These are phyloP conservation scores for Mrakia hoshinonis DNA, from an alignment of 768 basidiomycete species.

Conservation along the genomic window DNA sequence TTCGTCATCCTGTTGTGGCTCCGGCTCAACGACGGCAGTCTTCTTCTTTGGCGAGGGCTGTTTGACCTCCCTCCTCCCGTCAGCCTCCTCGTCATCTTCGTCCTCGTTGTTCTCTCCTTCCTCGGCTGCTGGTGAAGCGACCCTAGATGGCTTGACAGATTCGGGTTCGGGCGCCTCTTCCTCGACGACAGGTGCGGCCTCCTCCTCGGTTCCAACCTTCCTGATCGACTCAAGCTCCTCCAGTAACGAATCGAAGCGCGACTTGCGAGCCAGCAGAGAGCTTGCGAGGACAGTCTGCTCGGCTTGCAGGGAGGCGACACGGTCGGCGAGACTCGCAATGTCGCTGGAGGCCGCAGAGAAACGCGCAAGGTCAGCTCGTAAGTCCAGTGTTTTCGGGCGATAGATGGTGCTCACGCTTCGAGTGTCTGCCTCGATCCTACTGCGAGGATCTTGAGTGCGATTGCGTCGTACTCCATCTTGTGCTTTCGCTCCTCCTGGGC, in stretches of 20 bases:
- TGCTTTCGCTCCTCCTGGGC: slow-evolving; percentile 13
- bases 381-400: not conserved
- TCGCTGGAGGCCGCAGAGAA: not conserved
- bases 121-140: not conserved
- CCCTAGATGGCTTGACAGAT: not conserved
- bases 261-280: not conserved
- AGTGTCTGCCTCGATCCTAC: not conserved
- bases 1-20: not conserved
- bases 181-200: not conserved
- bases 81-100: slow-evolving; percentile 1
- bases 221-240: not conserved
- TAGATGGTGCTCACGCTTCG: not conserved
- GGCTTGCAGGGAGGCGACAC: not conserved
- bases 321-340: not conserved
- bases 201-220: not conserved
- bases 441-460: slow-evolving; percentile 14
- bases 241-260: not conserved
- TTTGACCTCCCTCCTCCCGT: slow-evolving; percentile 6
- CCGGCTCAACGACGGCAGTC: not conserved
- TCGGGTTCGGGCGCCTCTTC: not conserved
- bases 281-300: not conserved
- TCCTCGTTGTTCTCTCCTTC: not conserved
- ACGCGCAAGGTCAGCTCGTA: not conserved
- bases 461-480: slow-evolving; percentile 27
- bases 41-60: not conserved